Evolutionary conservation across 257 asterid species (phyloP).

Genomic region (Osmanthus fragrans): DNA sequence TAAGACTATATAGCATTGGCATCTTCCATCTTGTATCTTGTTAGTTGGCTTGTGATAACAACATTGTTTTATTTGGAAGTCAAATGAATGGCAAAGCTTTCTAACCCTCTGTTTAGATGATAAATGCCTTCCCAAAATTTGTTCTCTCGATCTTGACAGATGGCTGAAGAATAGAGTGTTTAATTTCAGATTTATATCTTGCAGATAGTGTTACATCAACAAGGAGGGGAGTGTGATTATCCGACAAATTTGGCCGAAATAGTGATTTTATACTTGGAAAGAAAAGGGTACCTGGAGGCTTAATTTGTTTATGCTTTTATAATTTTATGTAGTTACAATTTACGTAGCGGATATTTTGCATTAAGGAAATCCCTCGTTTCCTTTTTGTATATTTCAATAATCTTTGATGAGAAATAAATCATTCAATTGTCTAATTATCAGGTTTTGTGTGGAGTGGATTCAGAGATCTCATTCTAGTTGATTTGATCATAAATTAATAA

Average conservation of each 20-base stretch:
- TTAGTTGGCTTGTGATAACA: neutral
- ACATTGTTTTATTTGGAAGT: too few relatives aligned
- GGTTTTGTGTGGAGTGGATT: neutral
- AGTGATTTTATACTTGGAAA: slow-evolving; percentile 68
- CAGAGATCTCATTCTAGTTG: neutral
- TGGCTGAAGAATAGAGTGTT: neutral
- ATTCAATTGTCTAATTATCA: neutral
- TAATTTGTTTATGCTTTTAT: slow-evolving; percentile 26
- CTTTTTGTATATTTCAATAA: neutral
- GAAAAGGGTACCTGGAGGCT: slow-evolving; percentile 71
- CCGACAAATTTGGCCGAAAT: slow-evolving; percentile 72
- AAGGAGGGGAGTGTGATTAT: slow-evolving; percentile 56
- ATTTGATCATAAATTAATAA: neutral
- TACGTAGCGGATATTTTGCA: neutral
- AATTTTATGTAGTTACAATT: neutral
- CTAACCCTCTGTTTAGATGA: neutral
- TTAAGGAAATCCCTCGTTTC: slow-evolving; percentile 1
- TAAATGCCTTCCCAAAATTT: neutral
- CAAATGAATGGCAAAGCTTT: neutral
- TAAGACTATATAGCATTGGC: neutral
- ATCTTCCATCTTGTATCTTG: neutral
- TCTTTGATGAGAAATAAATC: neutral
- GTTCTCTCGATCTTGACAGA: neutral
- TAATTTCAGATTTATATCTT: slow-evolving; percentile 16
- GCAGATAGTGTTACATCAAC: slow-evolving; percentile 76